These are phyloP conservation scores for Pichia cephalocereana DNA, from an alignment of 805 yeast species.

Conservation along the genomic window DNA sequence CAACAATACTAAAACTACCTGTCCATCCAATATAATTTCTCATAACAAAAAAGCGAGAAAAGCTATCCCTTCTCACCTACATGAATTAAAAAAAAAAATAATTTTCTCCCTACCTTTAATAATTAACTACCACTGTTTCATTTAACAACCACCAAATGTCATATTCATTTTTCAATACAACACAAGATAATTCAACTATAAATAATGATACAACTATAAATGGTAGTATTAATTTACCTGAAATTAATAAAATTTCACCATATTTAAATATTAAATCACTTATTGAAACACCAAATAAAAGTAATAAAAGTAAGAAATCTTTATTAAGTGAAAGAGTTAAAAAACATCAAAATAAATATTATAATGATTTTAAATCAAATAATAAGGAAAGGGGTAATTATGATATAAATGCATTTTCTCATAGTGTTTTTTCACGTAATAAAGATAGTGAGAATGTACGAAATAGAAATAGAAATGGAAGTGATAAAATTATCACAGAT, in stretches of 20 bases:
- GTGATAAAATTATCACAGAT: background rate
- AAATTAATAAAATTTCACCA: conserved; percentile 4
- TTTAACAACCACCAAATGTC: background rate
- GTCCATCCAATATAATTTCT: no score
- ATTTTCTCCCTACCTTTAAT: background rate
- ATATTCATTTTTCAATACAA: background rate
- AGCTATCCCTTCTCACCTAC: no score
- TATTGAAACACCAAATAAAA: conserved; percentile 24
- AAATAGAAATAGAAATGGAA: background rate
- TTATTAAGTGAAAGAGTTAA: background rate
- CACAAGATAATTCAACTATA: background rate
- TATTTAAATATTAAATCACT: conserved; percentile 26
- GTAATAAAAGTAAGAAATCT: background rate
- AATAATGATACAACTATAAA: background rate
- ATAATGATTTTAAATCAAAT: background rate
- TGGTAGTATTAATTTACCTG: background rate
- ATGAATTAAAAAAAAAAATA: no score
- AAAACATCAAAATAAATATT: background rate
- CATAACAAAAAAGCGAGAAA: no score
- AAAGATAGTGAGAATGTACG: background rate
- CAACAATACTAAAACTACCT: no score
- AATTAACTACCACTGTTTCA: background rate
- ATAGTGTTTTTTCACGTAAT: background rate
- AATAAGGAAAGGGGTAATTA: background rate
- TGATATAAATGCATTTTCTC: background rate